These are phyloP conservation scores for Erythrobasidium hasegawianum DNA, from an alignment of 1,284 basidiomycete species.

Conservation along the genomic window DNA sequence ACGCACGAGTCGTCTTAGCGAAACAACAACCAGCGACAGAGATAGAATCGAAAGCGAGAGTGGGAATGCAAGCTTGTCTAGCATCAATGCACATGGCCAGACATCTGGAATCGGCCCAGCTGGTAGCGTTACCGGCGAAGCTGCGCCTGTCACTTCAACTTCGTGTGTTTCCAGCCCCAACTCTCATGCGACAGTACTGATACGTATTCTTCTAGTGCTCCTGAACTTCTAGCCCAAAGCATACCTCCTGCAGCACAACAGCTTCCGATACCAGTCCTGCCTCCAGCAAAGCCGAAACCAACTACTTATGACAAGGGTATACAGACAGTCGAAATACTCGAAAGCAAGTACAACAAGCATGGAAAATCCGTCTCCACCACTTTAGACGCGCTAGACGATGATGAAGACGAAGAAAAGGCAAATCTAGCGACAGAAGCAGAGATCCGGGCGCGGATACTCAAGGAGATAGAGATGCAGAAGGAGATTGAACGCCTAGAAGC, in stretches of 20 bases:
- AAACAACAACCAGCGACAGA: conserved; percentile 28
- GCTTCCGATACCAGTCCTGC: not conserved
- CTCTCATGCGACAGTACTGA: no score
- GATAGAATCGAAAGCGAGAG: conserved; percentile 16
- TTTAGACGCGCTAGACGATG: conserved; percentile 47
- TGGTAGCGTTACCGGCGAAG: conserved; percentile 32
- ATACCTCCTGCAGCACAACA: not conserved
- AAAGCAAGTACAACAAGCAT: not conserved
- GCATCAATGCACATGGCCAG: not conserved
- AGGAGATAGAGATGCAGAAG: conserved; percentile 53
- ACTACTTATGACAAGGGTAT: conserved; percentile 51
- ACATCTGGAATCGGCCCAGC: conserved; percentile 15
- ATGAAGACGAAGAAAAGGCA: conserved; percentile 47
- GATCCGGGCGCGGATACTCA: conserved; percentile 62
- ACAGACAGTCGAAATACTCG: conserved; percentile 58
- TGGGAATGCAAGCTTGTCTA: not conserved
- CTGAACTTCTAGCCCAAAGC: not conserved
- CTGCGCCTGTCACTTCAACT: conserved; percentile 1
- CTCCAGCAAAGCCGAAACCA: conserved; percentile 17
- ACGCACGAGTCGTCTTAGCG: conserved; percentile 29
- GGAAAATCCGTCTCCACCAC: conserved; percentile 8
- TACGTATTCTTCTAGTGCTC: no score
- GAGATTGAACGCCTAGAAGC: conserved; percentile 61
- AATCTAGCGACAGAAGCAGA: conserved; percentile 64
- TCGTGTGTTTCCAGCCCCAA: no score